These are phyloP conservation scores for Colletotrichum siamense DNA, from an alignment of 2,329 filamentous ascomycete genomes.

Conservation along the genomic window DNA sequence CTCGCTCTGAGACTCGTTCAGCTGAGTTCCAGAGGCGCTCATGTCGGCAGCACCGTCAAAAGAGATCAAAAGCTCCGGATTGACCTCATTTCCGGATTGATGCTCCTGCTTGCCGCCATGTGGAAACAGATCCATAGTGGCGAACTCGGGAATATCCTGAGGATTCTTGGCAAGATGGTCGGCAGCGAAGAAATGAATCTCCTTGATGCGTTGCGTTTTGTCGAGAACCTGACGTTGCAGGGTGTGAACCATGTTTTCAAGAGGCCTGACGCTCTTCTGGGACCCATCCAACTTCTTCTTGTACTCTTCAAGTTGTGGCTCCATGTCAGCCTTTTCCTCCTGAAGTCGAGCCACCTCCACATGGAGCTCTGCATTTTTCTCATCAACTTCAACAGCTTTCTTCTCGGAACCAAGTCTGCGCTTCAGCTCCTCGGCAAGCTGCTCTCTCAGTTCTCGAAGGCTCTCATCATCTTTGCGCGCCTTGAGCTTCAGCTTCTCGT, in stretches of 20 bases:
- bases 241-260: background rate
- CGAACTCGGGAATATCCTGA: background rate
- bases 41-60: background rate
- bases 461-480: background rate
- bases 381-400: background rate
- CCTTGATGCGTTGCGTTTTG: background rate
- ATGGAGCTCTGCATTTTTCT: background rate
- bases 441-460: background rate
- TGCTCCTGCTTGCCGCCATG: no score
- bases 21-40: background rate
- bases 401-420: background rate
- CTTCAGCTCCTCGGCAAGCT: background rate
- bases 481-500: background rate
- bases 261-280: background rate
- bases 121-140: background rate
- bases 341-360: background rate
- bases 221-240: background rate
- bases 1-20: background rate
- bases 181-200: background rate
- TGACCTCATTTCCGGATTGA: background rate
- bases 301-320: background rate
- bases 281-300: background rate
- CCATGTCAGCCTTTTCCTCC: background rate
- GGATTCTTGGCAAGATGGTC: background rate
- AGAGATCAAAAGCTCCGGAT: background rate